phyloP scores from a whole-genome alignment of 345 rosid species.

The Schrenkiella parvula region DNA sequence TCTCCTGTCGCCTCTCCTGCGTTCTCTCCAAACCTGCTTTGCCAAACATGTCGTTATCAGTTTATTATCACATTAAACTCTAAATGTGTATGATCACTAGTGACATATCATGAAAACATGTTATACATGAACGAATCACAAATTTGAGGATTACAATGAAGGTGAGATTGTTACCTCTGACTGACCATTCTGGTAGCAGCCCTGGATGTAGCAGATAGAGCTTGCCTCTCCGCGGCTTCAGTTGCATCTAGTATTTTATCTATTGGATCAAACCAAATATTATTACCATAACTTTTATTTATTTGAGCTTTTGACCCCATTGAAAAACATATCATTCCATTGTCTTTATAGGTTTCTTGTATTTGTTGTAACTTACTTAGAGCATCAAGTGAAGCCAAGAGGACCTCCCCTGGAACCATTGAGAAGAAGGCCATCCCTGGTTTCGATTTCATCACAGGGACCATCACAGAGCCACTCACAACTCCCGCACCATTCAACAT shows the following conservation, averaged over 20 bases:
- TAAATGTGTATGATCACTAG: neutral
- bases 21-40: constrained; percentile 61
- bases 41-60: neutral
- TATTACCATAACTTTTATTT: neutral
- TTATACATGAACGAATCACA: neutral
- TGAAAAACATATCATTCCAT: neutral
- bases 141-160: neutral
- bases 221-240: constrained; percentile 83
- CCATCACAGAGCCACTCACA: constrained; percentile 66
- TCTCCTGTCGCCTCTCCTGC: constrained; percentile 84
- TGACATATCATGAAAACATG: neutral
- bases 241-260: constrained; percentile 84
- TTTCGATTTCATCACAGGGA: constrained; percentile 63
- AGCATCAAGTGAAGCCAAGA: constrained; percentile 86
- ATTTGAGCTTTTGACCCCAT: neutral
- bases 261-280: constrained; percentile 15
- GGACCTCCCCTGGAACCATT: constrained; percentile 84
- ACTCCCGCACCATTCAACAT: constrained; percentile 64
- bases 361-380: constrained; percentile 55
- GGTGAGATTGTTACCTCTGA: constrained; percentile 38
- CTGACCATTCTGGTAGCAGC: constrained; percentile 71
- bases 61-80: neutral
- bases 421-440: constrained; percentile 69
- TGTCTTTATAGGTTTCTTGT: neutral
- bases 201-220: constrained; percentile 61